Conservation (phyloP, 2,329 filamentous ascomycete genomes). For the Aspergillus ibericus region DNA sequence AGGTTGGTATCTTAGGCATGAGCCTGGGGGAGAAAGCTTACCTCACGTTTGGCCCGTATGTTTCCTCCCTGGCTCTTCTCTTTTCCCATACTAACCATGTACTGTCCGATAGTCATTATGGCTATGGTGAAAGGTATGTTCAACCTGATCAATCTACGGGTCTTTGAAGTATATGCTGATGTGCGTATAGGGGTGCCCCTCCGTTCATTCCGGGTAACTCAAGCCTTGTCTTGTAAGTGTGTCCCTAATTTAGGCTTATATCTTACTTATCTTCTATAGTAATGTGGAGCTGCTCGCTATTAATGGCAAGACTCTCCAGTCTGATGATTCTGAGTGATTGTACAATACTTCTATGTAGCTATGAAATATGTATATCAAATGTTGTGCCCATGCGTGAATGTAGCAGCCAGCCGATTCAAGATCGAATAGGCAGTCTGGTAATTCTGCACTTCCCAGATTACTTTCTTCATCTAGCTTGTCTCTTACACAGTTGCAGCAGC, state of each 20-base stretch:
- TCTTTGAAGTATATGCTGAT: neutral
- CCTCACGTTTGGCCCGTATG: conserved; percentile 22
- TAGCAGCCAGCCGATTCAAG: too few relatives aligned
- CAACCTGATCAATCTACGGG: neutral
- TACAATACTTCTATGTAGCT: neutral
- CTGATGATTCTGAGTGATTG: conserved; percentile 8
- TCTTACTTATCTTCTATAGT: neutral
- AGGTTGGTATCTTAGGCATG: conserved; percentile 19
- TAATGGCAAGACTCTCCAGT: conserved; percentile 6
- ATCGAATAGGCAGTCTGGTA: too few relatives aligned
- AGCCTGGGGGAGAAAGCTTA: conserved; percentile 21
- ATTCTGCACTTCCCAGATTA: neutral
- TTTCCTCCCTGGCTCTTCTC: neutral
- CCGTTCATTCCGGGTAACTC: conserved; percentile 23
- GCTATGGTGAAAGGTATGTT: conserved; percentile 18
- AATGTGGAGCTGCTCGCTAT: conserved; percentile 12
- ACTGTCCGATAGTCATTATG: conserved; percentile 11
- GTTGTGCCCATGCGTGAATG: neutral
- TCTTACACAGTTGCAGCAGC: neutral
- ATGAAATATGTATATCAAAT: neutral
- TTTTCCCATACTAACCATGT: neutral
- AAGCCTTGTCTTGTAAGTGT: conserved; percentile 20
- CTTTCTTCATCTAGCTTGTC: neutral
- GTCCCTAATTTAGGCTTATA: neutral
- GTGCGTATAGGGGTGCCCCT: conserved; percentile 11